Evolutionary conservation across 2,329 filamentous ascomycete species (phyloP).

Genomic region (Ophiosphaerella korrae): DNA sequence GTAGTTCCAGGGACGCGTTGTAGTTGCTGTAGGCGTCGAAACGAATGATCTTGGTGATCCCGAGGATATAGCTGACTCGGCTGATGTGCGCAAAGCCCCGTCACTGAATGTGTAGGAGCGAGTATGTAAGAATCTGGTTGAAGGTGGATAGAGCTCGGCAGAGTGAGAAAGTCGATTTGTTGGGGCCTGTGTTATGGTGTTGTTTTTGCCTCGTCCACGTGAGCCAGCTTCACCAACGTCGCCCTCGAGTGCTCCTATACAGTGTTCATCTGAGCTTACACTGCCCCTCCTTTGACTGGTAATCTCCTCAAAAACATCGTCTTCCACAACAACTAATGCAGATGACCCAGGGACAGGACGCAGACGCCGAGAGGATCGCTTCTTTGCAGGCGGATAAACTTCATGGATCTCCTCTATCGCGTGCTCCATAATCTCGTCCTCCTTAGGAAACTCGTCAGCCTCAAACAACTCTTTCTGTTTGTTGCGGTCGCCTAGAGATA

Average conservation of each 20-base stretch:
- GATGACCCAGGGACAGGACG: constrained; percentile 41
- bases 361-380: constrained; percentile 43
- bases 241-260: constrained; percentile 8
- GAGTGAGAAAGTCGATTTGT: constrained; percentile 23
- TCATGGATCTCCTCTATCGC: constrained; percentile 39
- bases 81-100: constrained; percentile 18
- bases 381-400: constrained; percentile 33
- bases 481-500: constrained; percentile 47
- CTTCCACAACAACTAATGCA: constrained; percentile 40
- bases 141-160: constrained; percentile 32
- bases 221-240: constrained; percentile 17
- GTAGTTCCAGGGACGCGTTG: constrained; percentile 54
- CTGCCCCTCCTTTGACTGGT: constrained; percentile 23
- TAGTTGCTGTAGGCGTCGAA: constrained; percentile 33
- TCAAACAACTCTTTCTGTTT: constrained; percentile 42
- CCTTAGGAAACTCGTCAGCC: constrained; percentile 38
- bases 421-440: constrained; percentile 47
- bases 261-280: constrained; percentile 4
- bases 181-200: constrained; percentile 8
- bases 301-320: constrained; percentile 41
- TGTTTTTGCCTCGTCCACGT: constrained; percentile 12
- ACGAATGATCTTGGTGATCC: constrained; percentile 35
- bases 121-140: constrained; percentile 28
- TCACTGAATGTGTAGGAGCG: constrained; percentile 28
- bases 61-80: constrained; percentile 28